A percentile compares a stretch with the other conserved stretches of the same genome.
These are phyloP conservation scores for Globisporangium orthogonon DNA, from an alignment of 352 stramenopile species.

Conservation along the genomic window DNA sequence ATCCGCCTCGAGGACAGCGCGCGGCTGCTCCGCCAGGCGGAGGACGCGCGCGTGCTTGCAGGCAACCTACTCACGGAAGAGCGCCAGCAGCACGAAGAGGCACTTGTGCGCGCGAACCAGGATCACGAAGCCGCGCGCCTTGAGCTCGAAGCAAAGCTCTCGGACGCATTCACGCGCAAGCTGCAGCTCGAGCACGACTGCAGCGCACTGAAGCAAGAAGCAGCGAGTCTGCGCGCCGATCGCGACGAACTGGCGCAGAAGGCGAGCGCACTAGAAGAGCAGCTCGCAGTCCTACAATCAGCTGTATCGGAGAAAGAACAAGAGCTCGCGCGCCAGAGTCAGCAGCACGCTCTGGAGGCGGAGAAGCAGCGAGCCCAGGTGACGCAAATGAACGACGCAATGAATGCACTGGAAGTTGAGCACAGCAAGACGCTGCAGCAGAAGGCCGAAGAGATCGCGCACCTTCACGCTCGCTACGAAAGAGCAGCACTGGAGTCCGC, in stretches of 20 bases:
- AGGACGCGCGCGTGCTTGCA: slow-evolving; percentile 18
- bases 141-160: slow-evolving; percentile 28
- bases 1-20: slow-evolving; percentile 21
- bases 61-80: slow-evolving; percentile 23
- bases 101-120: slow-evolving; percentile 19
- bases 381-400: background rate
- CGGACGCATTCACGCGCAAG: slow-evolving; percentile 23
- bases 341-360: background rate
- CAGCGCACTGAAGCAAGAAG: background rate
- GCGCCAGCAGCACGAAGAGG: slow-evolving; percentile 19
- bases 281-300: background rate
- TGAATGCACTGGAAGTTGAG: background rate
- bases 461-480: slow-evolving; percentile 4
- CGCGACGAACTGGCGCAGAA: slow-evolving; percentile 5
- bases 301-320: background rate
- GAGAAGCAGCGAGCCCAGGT: background rate
- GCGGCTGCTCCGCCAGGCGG: slow-evolving; percentile 15
- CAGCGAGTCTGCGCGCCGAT: background rate
- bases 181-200: slow-evolving; percentile 3
- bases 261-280: background rate
- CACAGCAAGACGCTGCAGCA: background rate
- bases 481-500: slow-evolving; percentile 8
- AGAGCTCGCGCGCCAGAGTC: background rate
- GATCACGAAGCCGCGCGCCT: slow-evolving; percentile 18
- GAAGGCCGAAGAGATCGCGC: slow-evolving; percentile 4